These are phyloP conservation scores for Apiospora saccharicola DNA, from an alignment of 2,329 filamentous ascomycete genomes.

Conservation along the genomic window DNA sequence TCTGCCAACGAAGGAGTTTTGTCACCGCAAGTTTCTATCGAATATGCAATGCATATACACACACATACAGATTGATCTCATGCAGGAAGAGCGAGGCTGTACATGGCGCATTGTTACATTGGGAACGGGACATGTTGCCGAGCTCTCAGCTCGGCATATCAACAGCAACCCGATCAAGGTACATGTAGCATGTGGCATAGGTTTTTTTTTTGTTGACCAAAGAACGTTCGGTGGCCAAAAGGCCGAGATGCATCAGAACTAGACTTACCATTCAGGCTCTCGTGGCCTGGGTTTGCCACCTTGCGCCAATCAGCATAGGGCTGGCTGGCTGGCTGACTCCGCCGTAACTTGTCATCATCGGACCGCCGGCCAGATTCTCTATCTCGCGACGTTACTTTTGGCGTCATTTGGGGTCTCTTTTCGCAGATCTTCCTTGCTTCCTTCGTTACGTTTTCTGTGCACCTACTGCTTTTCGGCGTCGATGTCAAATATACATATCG, in stretches of 20 bases:
- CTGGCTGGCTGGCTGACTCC: constrained; percentile 6
- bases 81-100: constrained; percentile 21
- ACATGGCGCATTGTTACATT: constrained; percentile 15
- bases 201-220: background rate
- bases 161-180: background rate
- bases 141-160: constrained; percentile 12
- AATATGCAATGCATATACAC: constrained; percentile 18
- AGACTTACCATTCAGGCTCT: background rate
- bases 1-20: constrained; percentile 1
- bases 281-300: background rate
- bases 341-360: constrained; percentile 14
- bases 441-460: background rate
- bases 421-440: background rate
- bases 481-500: background rate
- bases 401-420: background rate
- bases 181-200: constrained; percentile 13
- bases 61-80: background rate
- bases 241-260: background rate
- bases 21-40: constrained; percentile 16
- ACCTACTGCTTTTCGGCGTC: background rate
- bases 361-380: constrained; percentile 15
- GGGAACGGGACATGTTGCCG: background rate
- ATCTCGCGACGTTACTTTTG: constrained; percentile 19
- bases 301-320: constrained; percentile 4
- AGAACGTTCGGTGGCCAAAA: constrained; percentile 1